Conservation (phyloP, 2,329 filamentous ascomycete genomes). For the Aspergillus novofumigatus region DNA sequence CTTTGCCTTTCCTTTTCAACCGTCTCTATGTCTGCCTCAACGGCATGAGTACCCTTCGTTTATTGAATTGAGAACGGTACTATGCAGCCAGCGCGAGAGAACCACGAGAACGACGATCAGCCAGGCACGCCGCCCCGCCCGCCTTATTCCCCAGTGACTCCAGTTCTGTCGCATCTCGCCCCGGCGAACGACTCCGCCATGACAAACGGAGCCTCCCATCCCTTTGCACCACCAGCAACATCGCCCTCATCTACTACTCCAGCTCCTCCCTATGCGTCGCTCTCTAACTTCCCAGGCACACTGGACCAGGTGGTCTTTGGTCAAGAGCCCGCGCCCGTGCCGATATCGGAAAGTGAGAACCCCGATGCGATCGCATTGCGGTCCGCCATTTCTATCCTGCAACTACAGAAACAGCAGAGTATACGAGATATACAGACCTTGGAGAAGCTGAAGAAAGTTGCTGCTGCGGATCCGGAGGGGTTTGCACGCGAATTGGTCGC, state of each 20-base stretch:
- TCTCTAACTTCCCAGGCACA: conserved; percentile 13
- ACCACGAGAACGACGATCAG: conserved; percentile 15
- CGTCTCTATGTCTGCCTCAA: not conserved
- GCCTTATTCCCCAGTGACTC: conserved; percentile 46
- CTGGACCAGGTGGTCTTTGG: conserved; percentile 24
- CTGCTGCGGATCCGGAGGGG: conserved; percentile 64
- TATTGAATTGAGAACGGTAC: conserved; percentile 29
- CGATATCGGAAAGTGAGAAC: conserved; percentile 54
- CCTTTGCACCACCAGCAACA: conserved; percentile 30
- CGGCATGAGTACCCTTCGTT: not conserved
- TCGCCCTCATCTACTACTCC: conserved; percentile 26
- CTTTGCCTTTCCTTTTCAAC: not conserved
- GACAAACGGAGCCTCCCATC: conserved; percentile 20
- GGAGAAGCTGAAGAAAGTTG: conserved; percentile 65
- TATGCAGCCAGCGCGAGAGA: conserved; percentile 19
- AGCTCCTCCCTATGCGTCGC: conserved; percentile 7
- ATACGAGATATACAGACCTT: conserved; percentile 69
- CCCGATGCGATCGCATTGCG: conserved; percentile 83
- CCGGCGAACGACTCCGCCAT: conserved; percentile 16
- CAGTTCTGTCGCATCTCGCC: conserved; percentile 37
- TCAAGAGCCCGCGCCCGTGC: conserved; percentile 38
- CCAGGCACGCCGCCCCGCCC: conserved; percentile 41
- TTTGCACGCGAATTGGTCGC: conserved; percentile 66
- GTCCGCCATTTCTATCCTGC: conserved; percentile 79
- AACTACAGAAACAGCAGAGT: conserved; percentile 78